Base-by-base conservation (phyloP, 371 early-diverging fungal species). In the Actinomucor elegans region DNA sequence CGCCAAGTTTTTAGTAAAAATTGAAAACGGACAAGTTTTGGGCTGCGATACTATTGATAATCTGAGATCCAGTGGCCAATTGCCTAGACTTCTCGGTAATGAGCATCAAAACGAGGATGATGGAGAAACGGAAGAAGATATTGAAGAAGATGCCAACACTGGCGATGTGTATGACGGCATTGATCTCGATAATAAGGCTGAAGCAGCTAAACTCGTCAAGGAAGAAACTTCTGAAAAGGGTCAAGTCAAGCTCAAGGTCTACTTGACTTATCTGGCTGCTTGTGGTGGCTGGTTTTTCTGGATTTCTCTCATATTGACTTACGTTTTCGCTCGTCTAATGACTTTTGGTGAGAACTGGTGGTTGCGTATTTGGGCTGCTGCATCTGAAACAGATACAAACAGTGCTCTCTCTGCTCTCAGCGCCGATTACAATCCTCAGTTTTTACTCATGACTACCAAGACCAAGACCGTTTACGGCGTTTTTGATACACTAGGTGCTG, bases 201-300 rank as follows among this genome's bases (percentile, higher is more conserved):
- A 77, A 32, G 66, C 69, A 3, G 61, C 62, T 9, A 73, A 77
- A 41, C 57, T 83, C 27, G 66, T 81, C 0, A 47, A 67, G 47
- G 81, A 80, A 21, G 64, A 79, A 52, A 36, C 54, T 23, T 55
- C 65, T 14, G 61, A 66, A 48, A 34, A 77, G 15, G 92, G 92
- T 3, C 61, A 75, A 18, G 85, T 92, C 9, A 66, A 80, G 5
- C 67, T 74, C 56, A 49, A 74, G 14, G 80, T 86, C 10, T 89
- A 92, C 55, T 49, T 52, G 31, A 71, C 73, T 3, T 91, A 89
- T 47, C 73, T 89, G 18, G 46, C 55, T 15, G 88, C 89, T 0
- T 78, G 84, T 34, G 91, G 91, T 46, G 89, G 91, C 0, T 72
- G 62, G 64, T 26, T 61, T 4, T 85, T 76, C 63, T 84, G 84